Base-by-base conservation (phyloP, 208 protist genomes). In the Trypanosoma avium region DNA sequence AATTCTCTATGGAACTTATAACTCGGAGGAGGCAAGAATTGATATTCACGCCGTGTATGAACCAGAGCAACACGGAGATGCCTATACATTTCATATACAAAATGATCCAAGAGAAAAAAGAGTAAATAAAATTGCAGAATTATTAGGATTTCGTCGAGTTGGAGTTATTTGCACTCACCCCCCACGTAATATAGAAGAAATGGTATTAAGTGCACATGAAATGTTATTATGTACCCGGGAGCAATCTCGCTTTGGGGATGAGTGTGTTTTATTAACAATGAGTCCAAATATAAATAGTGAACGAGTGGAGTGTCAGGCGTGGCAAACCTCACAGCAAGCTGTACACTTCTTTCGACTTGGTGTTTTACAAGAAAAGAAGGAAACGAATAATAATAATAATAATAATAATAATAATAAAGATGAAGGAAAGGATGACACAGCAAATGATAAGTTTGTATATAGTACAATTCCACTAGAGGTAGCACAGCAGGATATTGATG, bases 41-140 rank as follows among this genome's bases (percentile, higher is more conserved):
- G 83, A 93, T 61, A 82, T 92, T 52, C 91, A 96, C 70, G 77
- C 88, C 29, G 65, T 94, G 5, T 96, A 96, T 62, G 91, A 96
- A 68, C 88, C 88, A 0, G 79, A 94, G 75, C 87, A 94, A 74
- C 69, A 80, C 36, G 84, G 87, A 33, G 86, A 74, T 56, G 54
- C 65, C 4, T 71, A 63, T 57, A 71, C 77, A 53, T 89, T 94
- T 46, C 75, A 81, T 21, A 62, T 68, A 19, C 15, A 70, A 4
- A 47, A 63, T 0, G 86, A 93, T 63, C 43, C 60, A 9, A 72
- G 82, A 38, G 45, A 87, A 9, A 46, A 19, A 1, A 52, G 50
- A 22, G 88, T 92, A 5, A 82, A 94, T 48, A 13, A 21, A 10
- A 62, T 96, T 13, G 91, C 91, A 17, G 59, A 63, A 47, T 62